Conservation (phyloP, 768 basidiomycete genomes). For the Lyophyllum shimeji region DNA sequence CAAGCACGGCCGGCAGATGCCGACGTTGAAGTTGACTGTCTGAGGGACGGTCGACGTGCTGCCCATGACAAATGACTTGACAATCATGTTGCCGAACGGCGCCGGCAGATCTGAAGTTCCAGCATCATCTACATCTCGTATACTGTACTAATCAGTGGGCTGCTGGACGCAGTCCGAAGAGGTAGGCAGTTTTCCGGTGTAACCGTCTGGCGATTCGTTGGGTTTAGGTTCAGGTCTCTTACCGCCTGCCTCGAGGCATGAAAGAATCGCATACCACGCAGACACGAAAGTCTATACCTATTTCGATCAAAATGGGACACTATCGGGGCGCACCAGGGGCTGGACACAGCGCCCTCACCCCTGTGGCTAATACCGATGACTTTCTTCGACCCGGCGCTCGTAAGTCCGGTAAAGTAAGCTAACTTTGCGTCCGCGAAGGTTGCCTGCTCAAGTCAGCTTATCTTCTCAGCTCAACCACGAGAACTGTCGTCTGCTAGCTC, state of each 20-base stretch:
- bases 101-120: neutral
- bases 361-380: conserved; percentile 27
- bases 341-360: conserved; percentile 42
- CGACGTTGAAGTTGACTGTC: neutral
- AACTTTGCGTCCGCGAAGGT: neutral
- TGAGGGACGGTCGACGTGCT: too few relatives aligned
- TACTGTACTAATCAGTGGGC: conserved; percentile 19
- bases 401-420: conserved; percentile 22
- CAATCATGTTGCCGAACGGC: neutral
- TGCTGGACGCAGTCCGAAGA: conserved; percentile 33
- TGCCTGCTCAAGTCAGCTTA: neutral
- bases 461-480: conserved; percentile 7
- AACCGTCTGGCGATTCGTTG: neutral
- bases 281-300: conserved; percentile 54
- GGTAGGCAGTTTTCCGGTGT: conserved; percentile 23
- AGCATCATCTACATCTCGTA: neutral
- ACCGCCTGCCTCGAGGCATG: conserved; percentile 45
- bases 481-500: conserved; percentile 3
- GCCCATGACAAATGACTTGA: too few relatives aligned
- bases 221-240: conserved; percentile 28
- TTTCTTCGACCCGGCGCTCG: conserved; percentile 23
- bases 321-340: conserved; percentile 47
- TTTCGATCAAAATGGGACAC: conserved; percentile 39
- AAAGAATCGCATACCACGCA: conserved; percentile 52
- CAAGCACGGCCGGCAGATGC: neutral